These are phyloP conservation scores for Pisolithus marmoratus DNA, from an alignment of 768 basidiomycete genomes.

Conservation along the genomic window DNA sequence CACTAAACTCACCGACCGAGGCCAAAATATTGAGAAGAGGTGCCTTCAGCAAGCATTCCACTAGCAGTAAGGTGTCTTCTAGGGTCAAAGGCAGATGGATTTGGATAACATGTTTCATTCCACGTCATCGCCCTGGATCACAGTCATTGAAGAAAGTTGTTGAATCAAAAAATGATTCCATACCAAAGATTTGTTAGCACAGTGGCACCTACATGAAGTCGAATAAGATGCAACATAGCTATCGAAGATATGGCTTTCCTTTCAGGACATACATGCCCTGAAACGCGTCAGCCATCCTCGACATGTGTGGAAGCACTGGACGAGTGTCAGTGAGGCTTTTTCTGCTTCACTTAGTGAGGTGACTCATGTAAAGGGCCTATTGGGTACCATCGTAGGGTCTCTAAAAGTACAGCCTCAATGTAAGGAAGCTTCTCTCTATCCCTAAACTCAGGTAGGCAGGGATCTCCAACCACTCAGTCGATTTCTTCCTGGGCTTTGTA, in stretches of 20 bases:
- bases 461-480: slow-evolving; percentile 15
- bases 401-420: slow-evolving; percentile 18
- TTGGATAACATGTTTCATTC: slow-evolving; percentile 18
- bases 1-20: slow-evolving; percentile 22
- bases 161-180: not conserved
- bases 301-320: slow-evolving; percentile 23
- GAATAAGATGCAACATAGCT: not conserved
- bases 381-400: slow-evolving; percentile 17
- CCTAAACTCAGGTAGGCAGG: slow-evolving; percentile 10
- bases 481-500: slow-evolving; percentile 13
- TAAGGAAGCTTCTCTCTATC: slow-evolving; percentile 16
- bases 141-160: not conserved
- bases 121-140: slow-evolving; percentile 16
- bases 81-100: slow-evolving; percentile 30
- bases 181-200: slow-evolving; percentile 19
- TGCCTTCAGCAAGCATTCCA: slow-evolving; percentile 16
- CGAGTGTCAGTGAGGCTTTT: no score
- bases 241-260: slow-evolving; percentile 21
- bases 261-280: slow-evolving; percentile 46
- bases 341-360: not conserved
- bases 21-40: slow-evolving; percentile 25
- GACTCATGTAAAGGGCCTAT: slow-evolving; percentile 16
- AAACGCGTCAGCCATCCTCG: slow-evolving; percentile 36
- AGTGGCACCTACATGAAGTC: slow-evolving; percentile 11
- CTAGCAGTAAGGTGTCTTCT: slow-evolving; percentile 25